Base-by-base conservation (phyloP, 495 filamentous ascomycete species). In the Jackrogersella minutella region DNA sequence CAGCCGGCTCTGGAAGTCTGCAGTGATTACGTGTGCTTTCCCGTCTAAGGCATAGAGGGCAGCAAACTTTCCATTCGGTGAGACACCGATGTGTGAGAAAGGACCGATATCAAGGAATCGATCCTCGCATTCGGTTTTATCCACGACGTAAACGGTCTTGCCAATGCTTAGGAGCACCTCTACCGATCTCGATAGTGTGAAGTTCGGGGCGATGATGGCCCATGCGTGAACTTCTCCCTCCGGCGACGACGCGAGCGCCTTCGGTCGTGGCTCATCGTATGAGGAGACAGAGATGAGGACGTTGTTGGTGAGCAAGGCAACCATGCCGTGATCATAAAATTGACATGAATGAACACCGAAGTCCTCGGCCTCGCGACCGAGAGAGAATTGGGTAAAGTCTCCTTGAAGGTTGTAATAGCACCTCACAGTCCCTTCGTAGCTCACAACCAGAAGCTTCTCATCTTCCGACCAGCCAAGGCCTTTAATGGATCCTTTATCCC, bases 401-500 rank as follows among this genome's bases (percentile, higher is more conserved):
- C 91, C 91, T 75, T 96, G 90, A 30, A 99, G 78, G 71, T 97
- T 91, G 71, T 90, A 91, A 73, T 98, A 99, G 73, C 91, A 94
- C 58, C 93, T 83, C 24, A 98, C 94, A 7, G 88, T 93, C 51
- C 95, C 95, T 71, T 98, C 95, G 58, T 90, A 86, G 2, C 92
- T 91, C 49, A 97, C 87, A 3, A 96, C 89, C 6, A 99, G 80
- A 13, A 99, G 84, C 75, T 92, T 91, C 82, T 99, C 95, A 66
- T 97, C 92, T 72, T 97, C 95, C 31, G 93, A 97, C 95, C 95
- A 99, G 16, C 95, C 95, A 14, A 98, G 82, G 8, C 93, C 93
- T 74, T 88, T 88, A 68, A 99, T 92, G 2, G 88, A 83, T 28
- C 92, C 92, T 81, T 93, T 91, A 64, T 99, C 95, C 92, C 93